Percentiles rank a stretch among this genome's conserved stretches.
Conservation (phyloP, 805 yeast genomes). For the Metschnikowia rubicola region DNA sequence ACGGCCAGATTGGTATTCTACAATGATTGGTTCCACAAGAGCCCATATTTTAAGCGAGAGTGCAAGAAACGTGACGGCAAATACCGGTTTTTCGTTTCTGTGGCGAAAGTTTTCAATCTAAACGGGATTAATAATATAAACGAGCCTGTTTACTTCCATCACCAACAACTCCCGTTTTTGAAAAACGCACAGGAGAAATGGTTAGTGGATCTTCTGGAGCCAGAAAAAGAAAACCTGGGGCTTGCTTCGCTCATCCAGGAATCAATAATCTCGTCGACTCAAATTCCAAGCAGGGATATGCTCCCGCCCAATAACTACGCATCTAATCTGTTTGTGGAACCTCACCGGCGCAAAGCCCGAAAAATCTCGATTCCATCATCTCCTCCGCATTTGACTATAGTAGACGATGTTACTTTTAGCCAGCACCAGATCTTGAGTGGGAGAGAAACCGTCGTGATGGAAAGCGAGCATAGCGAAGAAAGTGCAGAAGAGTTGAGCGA, state of each 20-base stretch:
- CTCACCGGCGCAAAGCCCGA: background rate
- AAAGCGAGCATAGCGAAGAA: background rate
- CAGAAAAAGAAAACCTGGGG: background rate
- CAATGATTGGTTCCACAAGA: constrained; percentile 32
- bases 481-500: background rate
- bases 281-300: background rate
- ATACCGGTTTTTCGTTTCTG: constrained; percentile 13
- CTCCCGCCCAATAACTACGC: background rate
- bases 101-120: constrained; percentile 11
- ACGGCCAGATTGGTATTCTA: constrained; percentile 29
- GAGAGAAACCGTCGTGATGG: background rate
- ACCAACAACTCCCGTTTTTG: background rate
- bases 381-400: constrained; percentile 1
- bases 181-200: constrained; percentile 1
- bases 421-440: background rate
- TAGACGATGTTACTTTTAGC: too few species aligned
- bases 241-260: constrained; percentile 14
- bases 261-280: constrained; percentile 14
- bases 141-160: constrained; percentile 26
- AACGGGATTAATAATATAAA: constrained; percentile 9
- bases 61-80: background rate
- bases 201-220: constrained; percentile 14
- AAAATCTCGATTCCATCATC: constrained; percentile 11
- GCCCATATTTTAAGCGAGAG: constrained; percentile 13
- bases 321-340: background rate